Evolutionary conservation across 2,329 filamentous ascomycete genomes (phyloP).

Genomic region (Thelonectria rubi): DNA sequence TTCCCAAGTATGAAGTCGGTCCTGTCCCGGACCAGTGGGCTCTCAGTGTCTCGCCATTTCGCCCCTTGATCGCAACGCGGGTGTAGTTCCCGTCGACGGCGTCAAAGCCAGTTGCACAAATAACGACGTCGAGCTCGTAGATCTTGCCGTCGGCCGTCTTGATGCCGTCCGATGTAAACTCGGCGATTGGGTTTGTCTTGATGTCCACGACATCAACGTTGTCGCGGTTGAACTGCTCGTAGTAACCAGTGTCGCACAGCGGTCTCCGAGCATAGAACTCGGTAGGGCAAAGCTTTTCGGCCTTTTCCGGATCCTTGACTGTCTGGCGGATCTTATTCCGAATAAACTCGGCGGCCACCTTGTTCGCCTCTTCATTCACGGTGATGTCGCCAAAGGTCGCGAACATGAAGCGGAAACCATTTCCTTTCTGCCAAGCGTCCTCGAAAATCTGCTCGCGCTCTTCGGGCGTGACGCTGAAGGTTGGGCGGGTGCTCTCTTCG

Average conservation of each 20-base stretch:
- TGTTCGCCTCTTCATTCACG: constrained; percentile 53
- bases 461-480: too few species aligned
- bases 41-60: too few species aligned
- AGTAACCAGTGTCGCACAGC: constrained; percentile 59
- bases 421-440: too few species aligned
- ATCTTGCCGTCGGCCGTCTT: constrained; percentile 47
- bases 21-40: too few species aligned
- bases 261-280: constrained; percentile 58
- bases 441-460: too few species aligned
- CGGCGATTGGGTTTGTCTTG: constrained; percentile 52
- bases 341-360: constrained; percentile 59
- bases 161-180: constrained; percentile 53
- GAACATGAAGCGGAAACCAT: constrained; percentile 56
- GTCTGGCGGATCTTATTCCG: constrained; percentile 53
- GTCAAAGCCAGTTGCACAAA: constrained; percentile 38
- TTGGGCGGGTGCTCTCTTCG: constrained; percentile 46
- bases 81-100: constrained; percentile 35
- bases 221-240: constrained; percentile 56
- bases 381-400: constrained; percentile 57
- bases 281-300: constrained; percentile 56
- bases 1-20: too few species aligned
- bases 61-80: too few species aligned
- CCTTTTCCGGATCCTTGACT: constrained; percentile 54
- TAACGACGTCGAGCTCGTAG: constrained; percentile 39
- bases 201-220: constrained; percentile 59